These are phyloP conservation scores for Pichia sp. DNA, from an alignment of 1,139 yeast genomes.

Conservation along the genomic window DNA sequence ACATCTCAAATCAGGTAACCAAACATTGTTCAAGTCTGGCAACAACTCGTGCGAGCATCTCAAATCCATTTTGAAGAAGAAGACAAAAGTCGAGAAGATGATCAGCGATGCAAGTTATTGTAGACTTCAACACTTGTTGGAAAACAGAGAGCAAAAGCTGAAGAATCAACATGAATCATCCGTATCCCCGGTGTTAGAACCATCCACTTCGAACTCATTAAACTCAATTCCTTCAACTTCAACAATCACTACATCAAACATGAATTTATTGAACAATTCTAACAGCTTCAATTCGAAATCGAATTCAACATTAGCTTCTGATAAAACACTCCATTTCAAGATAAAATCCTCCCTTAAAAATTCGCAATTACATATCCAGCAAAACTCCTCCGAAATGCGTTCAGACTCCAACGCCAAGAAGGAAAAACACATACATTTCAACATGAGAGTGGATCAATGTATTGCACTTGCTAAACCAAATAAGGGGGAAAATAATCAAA, in stretches of 20 bases:
- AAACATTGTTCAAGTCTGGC: neutral
- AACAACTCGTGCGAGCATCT: conserved; percentile 29
- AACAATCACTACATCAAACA: conserved; percentile 1
- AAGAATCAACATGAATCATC: conserved; percentile 10
- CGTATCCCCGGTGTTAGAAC: conserved; percentile 29
- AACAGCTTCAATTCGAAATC: neutral
- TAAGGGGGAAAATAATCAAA: conserved; percentile 49
- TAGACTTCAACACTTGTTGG: conserved; percentile 36
- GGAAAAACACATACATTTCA: conserved; percentile 77
- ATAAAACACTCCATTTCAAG: neutral
- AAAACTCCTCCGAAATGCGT: neutral
- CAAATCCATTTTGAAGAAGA: conserved; percentile 51
- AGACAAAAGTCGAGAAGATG: conserved; percentile 51
- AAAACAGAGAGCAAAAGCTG: conserved; percentile 27
- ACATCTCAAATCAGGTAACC: neutral
- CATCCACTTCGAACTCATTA: conserved; percentile 14
- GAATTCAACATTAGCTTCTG: conserved; percentile 1
- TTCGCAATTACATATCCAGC: conserved; percentile 11
- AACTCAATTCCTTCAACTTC: conserved; percentile 13
- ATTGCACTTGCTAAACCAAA: conserved; percentile 50
- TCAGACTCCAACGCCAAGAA: conserved; percentile 25
- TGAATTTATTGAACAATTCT: neutral
- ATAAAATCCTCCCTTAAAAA: conserved; percentile 19
- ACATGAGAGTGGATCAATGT: conserved; percentile 90
- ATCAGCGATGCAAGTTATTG: conserved; percentile 51